These are phyloP conservation scores for Phytophthora colocasiae DNA, from an alignment of 352 stramenopile species.

Conservation along the genomic window DNA sequence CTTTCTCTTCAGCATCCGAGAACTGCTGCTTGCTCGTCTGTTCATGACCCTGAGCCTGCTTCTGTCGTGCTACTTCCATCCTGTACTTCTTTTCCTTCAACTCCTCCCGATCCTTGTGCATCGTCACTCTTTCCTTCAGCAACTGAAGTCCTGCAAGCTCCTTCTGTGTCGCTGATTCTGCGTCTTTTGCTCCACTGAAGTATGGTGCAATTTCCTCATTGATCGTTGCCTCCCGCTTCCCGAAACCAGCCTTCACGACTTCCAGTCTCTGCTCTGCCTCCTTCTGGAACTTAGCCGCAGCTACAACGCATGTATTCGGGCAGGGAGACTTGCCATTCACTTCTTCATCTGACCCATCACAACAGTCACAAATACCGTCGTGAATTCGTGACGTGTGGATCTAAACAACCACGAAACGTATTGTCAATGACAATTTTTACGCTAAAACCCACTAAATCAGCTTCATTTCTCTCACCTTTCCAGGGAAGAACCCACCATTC, in stretches of 20 bases:
- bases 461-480: conserved; percentile 43
- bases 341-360: conserved; percentile 94
- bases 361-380: conserved; percentile 98
- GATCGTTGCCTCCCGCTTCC: conserved; percentile 54
- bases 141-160: conserved; percentile 45
- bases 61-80: conserved; percentile 54
- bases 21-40: conserved; percentile 19
- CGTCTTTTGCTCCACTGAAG: conserved; percentile 48
- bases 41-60: conserved; percentile 34
- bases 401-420: conserved; percentile 16
- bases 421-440: neutral
- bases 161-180: conserved; percentile 37
- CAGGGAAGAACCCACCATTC: conserved; percentile 68
- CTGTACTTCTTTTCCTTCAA: conserved; percentile 63
- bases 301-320: conserved; percentile 52
- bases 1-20: conserved; percentile 27
- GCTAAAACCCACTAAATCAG: neutral
- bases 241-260: conserved; percentile 51
- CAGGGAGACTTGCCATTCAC: conserved; percentile 29
- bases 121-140: conserved; percentile 63
- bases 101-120: conserved; percentile 76
- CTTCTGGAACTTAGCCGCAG: conserved; percentile 47
- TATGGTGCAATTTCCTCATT: conserved; percentile 48
- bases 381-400: conserved; percentile 88
- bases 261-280: conserved; percentile 46